Evolutionary conservation across 352 stramenopile species (phyloP).

Genomic region (Phytopythium chamaehyphon): DNA sequence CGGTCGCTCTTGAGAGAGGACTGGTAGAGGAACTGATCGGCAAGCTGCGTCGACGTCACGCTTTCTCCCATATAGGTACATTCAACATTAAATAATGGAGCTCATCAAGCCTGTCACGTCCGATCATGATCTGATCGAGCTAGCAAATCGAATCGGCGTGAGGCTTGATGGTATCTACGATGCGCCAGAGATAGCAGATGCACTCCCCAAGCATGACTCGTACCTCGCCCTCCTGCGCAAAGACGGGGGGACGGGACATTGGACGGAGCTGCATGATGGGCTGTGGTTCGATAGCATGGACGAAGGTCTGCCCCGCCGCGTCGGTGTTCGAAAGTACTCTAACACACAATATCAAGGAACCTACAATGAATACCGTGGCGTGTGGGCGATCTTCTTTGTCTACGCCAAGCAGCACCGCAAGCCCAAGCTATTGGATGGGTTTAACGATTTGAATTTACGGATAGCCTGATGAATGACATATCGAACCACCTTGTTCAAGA

Average conservation of each 20-base stretch:
- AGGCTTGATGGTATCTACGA: neutral
- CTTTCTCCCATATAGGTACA: neutral
- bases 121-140: neutral
- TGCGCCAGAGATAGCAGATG: constrained; percentile 1
- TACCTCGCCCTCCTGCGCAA: constrained; percentile 8
- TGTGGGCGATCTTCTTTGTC: constrained; percentile 11
- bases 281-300: constrained; percentile 14
- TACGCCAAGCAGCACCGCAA: constrained; percentile 13
- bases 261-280: constrained; percentile 5
- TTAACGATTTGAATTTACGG: constrained; percentile 16
- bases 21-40: constrained; percentile 2
- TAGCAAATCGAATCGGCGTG: neutral
- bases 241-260: constrained; percentile 11
- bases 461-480: constrained; percentile 17
- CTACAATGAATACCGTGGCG: constrained; percentile 6
- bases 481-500: constrained; percentile 6
- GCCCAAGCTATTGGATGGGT: constrained; percentile 6
- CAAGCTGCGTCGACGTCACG: neutral
- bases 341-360: constrained; percentile 10
- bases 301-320: constrained; percentile 8
- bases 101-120: neutral
- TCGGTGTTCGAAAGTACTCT: constrained; percentile 12
- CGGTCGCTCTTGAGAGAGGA: neutral
- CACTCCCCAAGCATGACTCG: constrained; percentile 5
- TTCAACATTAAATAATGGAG: constrained; percentile 1